Percentiles rank a stretch among this genome's conserved stretches.
Conservation (phyloP, 1,284 basidiomycete species). For the Tetrapyrgos nigripes region DNA sequence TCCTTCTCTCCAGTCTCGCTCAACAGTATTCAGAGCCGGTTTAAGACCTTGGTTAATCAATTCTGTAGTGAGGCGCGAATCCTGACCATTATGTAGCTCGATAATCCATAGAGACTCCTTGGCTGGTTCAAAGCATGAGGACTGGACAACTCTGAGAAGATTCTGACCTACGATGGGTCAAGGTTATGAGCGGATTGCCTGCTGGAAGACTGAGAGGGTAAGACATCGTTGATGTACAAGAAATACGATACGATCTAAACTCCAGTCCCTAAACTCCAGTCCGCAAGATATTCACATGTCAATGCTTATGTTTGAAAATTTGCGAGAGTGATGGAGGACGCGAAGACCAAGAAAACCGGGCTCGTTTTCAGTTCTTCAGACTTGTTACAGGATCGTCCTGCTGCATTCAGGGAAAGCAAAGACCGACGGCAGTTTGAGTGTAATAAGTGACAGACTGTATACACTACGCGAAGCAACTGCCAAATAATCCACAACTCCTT, state of each 20-base stretch:
- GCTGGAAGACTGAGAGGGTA: conserved; percentile 56
- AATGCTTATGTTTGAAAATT: too few species aligned
- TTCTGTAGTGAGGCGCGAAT: conserved; percentile 72
- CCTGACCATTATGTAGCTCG: conserved; percentile 78
- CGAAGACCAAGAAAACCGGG: too few species aligned
- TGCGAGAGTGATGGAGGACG: too few species aligned
- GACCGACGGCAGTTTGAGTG: neutral
- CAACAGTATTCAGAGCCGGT: conserved; percentile 80
- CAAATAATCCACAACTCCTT: neutral
- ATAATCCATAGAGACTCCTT: conserved; percentile 72
- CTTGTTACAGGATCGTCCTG: too few species aligned
- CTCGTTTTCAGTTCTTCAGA: too few species aligned
- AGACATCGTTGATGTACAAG: conserved; percentile 37
- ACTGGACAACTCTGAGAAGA: neutral
- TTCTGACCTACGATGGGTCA: conserved; percentile 63
- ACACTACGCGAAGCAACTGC: neutral
- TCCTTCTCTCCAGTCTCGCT: conserved; percentile 75
- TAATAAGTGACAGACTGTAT: neutral
- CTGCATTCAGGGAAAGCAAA: neutral
- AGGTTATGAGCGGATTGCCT: conserved; percentile 58
- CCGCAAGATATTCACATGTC: too few species aligned
- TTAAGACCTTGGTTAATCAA: conserved; percentile 69
- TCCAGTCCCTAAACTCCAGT: too few species aligned
- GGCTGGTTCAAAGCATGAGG: conserved; percentile 38
- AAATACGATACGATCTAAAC: too few species aligned